Evolutionary conservation across 106 monocot genomes (phyloP).

Genomic region (Agapanthus africanus): DNA sequence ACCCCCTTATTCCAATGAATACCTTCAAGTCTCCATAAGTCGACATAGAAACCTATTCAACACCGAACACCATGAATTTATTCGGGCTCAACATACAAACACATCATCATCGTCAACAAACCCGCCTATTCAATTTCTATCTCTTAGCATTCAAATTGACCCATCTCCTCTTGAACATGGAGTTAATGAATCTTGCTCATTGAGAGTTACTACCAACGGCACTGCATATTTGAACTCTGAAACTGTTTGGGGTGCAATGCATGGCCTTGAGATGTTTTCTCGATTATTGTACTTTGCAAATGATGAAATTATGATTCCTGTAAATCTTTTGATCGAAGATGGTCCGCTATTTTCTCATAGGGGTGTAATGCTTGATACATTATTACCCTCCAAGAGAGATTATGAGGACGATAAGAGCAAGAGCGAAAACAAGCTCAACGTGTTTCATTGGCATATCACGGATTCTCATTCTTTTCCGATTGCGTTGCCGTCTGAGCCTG

Average conservation of each 20-base stretch:
- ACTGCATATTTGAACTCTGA: slow-evolving; percentile 35
- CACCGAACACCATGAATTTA: slow-evolving; percentile 14
- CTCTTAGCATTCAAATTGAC: slow-evolving; percentile 32
- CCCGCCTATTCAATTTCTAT: slow-evolving; percentile 15
- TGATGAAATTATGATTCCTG: neutral
- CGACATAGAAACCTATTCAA: neutral
- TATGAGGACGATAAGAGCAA: slow-evolving; percentile 15
- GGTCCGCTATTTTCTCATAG: slow-evolving; percentile 22
- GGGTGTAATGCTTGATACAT: slow-evolving; percentile 20
- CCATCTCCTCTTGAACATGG: slow-evolving; percentile 43
- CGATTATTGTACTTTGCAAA: slow-evolving; percentile 27
- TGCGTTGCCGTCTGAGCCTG: slow-evolving; percentile 16
- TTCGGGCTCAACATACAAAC: slow-evolving; percentile 12
- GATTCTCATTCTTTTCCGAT: slow-evolving; percentile 25
- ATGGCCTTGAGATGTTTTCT: slow-evolving; percentile 85
- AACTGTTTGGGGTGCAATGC: slow-evolving; percentile 78
- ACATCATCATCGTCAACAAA: neutral
- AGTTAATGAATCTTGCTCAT: slow-evolving; percentile 68
- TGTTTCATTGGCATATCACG: slow-evolving; percentile 26
- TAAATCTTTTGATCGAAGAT: slow-evolving; percentile 13
- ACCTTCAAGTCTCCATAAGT: slow-evolving; percentile 35
- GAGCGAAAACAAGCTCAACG: slow-evolving; percentile 22
- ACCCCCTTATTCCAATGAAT: slow-evolving; percentile 31
- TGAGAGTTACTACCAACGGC: slow-evolving; percentile 23
- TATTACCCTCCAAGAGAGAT: too few species aligned